A percentile compares a stretch with the other conserved stretches of the same genome.
Evolutionary conservation across 345 rosid species (phyloP).

Genomic region (Sapria himalayana): DNA sequence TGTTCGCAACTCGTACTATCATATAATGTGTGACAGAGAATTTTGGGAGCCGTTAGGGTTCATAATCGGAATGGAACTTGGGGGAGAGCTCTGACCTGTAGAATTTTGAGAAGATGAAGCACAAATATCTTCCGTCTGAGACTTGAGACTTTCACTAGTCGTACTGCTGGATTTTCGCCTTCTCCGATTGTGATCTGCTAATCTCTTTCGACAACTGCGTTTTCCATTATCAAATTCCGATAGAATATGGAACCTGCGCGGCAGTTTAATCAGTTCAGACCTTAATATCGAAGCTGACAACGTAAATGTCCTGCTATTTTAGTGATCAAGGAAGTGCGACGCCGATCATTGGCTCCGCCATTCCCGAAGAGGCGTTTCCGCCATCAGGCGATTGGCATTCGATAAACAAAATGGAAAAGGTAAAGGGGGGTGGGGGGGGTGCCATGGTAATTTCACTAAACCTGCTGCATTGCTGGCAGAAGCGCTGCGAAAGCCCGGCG

Average conservation of each 20-base stretch:
- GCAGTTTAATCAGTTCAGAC: conserved; percentile 9
- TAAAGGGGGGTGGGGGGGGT: conserved; percentile 15
- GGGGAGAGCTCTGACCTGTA: conserved; percentile 14
- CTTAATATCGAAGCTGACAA: conserved; percentile 20
- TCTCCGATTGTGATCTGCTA: conserved; percentile 95
- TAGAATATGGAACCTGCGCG: conserved; percentile 66
- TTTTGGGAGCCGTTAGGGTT: not conserved
- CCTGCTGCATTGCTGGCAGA: conserved; percentile 99
- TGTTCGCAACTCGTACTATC: not conserved
- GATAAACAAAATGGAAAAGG: no score
- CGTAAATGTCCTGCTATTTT: conserved; percentile 45
- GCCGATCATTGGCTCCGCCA: conserved; percentile 18
- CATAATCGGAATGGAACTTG: no score
- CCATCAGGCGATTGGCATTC: no score
- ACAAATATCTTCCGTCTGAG: conserved; percentile 12
- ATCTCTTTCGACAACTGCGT: conserved; percentile 83
- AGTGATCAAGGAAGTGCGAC: conserved; percentile 10
- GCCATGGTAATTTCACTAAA: conserved; percentile 9
- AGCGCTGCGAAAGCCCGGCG: conserved; percentile 82
- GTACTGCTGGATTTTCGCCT: conserved; percentile 60
- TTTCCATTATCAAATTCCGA: conserved; percentile 91
- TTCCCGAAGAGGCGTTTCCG: conserved; percentile 17
- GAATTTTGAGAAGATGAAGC: conserved; percentile 20
- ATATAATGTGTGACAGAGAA: not conserved
- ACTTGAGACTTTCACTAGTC: conserved; percentile 22